Conservation (phyloP, 2,329 filamentous ascomycete genomes). For the Escovopsis sp. region DNA sequence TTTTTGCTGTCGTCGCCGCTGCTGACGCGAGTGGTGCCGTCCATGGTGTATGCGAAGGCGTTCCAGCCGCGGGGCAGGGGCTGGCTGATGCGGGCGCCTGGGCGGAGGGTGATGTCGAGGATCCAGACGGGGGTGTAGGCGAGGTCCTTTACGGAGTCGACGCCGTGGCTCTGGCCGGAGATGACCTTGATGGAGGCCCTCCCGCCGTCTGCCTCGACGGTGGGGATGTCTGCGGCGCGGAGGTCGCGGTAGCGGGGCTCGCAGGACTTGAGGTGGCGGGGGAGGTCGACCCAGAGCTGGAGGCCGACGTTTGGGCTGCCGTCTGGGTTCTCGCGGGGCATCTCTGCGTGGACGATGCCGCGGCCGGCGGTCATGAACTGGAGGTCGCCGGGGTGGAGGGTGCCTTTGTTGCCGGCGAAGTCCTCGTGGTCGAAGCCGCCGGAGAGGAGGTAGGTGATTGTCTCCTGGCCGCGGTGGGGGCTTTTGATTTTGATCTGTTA, state of each 20-base stretch:
- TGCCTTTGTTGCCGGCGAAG: constrained; percentile 74
- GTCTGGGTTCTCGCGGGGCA: constrained; percentile 69
- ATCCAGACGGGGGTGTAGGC: constrained; percentile 98
- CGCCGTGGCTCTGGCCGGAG: constrained; percentile 66
- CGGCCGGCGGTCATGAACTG: constrained; percentile 96
- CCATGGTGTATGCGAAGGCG: constrained; percentile 75
- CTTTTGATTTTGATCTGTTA: too few relatives aligned
- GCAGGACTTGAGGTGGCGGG: constrained; percentile 65
- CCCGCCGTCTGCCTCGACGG: constrained; percentile 53
- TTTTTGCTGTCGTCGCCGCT: constrained; percentile 33
- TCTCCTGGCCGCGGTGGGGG: constrained; percentile 67
- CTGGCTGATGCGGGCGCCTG: constrained; percentile 66
- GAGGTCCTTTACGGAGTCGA: constrained; percentile 77
- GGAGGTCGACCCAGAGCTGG: constrained; percentile 92
- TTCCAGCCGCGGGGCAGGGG: constrained; percentile 71
- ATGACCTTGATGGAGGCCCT: constrained; percentile 81
- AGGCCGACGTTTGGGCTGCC: constrained; percentile 70
- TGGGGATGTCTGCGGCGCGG: constrained; percentile 62
- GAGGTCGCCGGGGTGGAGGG: constrained; percentile 72
- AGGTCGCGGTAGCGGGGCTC: constrained; percentile 89
- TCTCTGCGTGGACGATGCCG: constrained; percentile 91
- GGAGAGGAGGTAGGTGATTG: constrained; percentile 76
- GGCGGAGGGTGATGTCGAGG: constrained; percentile 65
- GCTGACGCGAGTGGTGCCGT: constrained; percentile 53
- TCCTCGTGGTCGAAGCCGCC: constrained; percentile 87